Base-by-base conservation (phyloP, 176 grass and related monocot species). In the Ampelocalamus luodianensis region DNA sequence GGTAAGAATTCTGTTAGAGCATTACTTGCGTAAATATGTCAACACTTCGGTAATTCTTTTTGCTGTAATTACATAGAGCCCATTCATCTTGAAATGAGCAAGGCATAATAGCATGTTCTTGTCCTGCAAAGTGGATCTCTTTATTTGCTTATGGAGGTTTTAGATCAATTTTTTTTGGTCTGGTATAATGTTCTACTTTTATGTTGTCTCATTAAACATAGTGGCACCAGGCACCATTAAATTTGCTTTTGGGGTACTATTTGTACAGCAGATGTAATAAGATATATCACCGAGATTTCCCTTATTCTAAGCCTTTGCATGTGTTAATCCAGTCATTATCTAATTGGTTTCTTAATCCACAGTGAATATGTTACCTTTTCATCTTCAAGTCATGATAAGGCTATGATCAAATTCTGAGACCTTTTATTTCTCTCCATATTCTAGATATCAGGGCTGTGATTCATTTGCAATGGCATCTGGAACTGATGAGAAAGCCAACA, bases 401-500 rank as follows among this genome's bases (percentile, higher is more conserved):
- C 37, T 65, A 69, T 62, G 3, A 32, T 2, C 8, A 18, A 72
- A 84, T 14, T 60, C 27, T 83, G 68, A 43, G 10, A 8, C 51
- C 37, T 8, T 37, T 2, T 16, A 34, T 65, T 60, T 23, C 6
- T 6, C 65, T 49, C 5, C 44, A 53, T 32, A 68, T 74, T 90
- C 53, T 77, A 58, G 59, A 68, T 80, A 23, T 61, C 67, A 55
- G 75, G 50, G 51, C 69, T 75, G 26, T 53, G 62, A 67, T 64
- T 55, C 38, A 22, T 42, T 84, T 75, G 43, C 43, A 79, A 90
- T 90, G 89, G 85, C 89, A 46, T 90, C 85, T 53, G 89, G 15
- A 80, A 87, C 80, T 76, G 86, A 89, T 49, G 83, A 92, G 51
- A 92, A 79, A 51, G 88, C 84, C 40, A 92, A 94, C 65, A 90